Conservation (phyloP, 768 basidiomycete species). For the Lactifluus echinatus region DNA sequence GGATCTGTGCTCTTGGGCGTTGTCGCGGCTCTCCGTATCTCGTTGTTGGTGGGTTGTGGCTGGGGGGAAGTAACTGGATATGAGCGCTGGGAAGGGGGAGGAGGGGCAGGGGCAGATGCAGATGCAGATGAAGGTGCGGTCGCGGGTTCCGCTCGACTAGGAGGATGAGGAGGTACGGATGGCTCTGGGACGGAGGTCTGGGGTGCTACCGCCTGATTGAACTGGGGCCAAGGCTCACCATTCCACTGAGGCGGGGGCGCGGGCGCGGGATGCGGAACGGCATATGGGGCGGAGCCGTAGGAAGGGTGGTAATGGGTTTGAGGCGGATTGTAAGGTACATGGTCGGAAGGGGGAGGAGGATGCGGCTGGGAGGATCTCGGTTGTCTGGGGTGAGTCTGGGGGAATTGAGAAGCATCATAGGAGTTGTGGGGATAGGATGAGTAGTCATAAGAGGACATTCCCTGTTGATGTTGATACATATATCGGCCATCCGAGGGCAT, state of each 20-base stretch:
- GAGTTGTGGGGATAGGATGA: conserved; percentile 31
- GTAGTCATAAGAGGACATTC: conserved; percentile 44
- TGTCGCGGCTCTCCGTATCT: conserved; percentile 26
- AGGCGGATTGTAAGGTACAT: conserved; percentile 21
- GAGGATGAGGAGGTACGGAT: conserved; percentile 1
- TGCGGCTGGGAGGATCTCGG: conserved; percentile 25
- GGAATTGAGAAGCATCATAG: conserved; percentile 26
- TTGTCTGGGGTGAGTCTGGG: conserved; percentile 23
- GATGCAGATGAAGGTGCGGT: conserved; percentile 20
- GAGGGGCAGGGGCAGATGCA: conserved; percentile 24
- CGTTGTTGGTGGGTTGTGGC: conserved; percentile 27
- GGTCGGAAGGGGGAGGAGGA: conserved; percentile 26
- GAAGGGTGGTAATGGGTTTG: conserved; percentile 19
- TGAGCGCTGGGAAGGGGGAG: conserved; percentile 26
- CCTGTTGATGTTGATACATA: conserved; percentile 43
- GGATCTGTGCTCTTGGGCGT: conserved; percentile 11
- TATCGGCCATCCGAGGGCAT: conserved; percentile 49
- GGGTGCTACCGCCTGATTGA: conserved; percentile 3
- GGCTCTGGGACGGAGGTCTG: conserved; percentile 14
- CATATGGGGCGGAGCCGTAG: conserved; percentile 19
- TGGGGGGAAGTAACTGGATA: conserved; percentile 24
- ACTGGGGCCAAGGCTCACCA: conserved; percentile 20
- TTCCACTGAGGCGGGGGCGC: conserved; percentile 21
- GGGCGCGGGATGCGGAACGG: conserved; percentile 12
- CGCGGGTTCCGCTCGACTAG: conserved; percentile 9